Evolutionary conservation across 352 stramenopile species (phyloP).

Genomic region (Halophytophthora batemanensis): DNA sequence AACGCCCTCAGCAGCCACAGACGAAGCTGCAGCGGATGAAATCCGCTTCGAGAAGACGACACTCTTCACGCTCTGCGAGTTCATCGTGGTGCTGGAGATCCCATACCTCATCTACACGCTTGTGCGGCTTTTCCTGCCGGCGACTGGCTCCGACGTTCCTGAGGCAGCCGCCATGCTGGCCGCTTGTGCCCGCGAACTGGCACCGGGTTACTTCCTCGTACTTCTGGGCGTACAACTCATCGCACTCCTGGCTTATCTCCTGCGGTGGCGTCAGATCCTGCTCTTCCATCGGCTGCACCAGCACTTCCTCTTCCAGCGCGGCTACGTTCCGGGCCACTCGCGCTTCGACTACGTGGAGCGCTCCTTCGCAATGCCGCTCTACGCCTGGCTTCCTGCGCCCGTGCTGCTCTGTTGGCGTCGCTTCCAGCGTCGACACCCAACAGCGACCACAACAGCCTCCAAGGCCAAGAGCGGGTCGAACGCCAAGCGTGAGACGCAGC

Average conservation of each 20-base stretch:
- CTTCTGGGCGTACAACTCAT: constrained; percentile 42
- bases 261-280: constrained; percentile 77
- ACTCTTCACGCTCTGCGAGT: constrained; percentile 70
- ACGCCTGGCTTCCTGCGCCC: constrained; percentile 33
- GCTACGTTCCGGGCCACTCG: constrained; percentile 50
- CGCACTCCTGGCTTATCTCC: constrained; percentile 50
- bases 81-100: constrained; percentile 78
- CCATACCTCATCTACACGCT: constrained; percentile 62
- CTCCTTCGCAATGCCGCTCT: constrained; percentile 41
- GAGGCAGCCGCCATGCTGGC: constrained; percentile 26
- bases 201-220: constrained; percentile 35
- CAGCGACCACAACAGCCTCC: too few relatives aligned
- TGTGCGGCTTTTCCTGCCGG: constrained; percentile 41
- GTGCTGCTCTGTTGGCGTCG: constrained; percentile 25
- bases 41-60: constrained; percentile 63
- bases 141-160: constrained; percentile 28
- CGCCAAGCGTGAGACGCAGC: constrained; percentile 31
- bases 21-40: constrained; percentile 40
- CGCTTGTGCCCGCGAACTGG: constrained; percentile 29
- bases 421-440: constrained; percentile 3
- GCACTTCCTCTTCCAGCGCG: constrained; percentile 71
- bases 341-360: constrained; percentile 67
- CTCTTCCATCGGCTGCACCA: constrained; percentile 79
- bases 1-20: constrained; percentile 22
- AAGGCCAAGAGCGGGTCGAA: constrained; percentile 1